These are phyloP conservation scores for Capsicum rhomboideum DNA, from an alignment of 257 asterid species.

Conservation along the genomic window DNA sequence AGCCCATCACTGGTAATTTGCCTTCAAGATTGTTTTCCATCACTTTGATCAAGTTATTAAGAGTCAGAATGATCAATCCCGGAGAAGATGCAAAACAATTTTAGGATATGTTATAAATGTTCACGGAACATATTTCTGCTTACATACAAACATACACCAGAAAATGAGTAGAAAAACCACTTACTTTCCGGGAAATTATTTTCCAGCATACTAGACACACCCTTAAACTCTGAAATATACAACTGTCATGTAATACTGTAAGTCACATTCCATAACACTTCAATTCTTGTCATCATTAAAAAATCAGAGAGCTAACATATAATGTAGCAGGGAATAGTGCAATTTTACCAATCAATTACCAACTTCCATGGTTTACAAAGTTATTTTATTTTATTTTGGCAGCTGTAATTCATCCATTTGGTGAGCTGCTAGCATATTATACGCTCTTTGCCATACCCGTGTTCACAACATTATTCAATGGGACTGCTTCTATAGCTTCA, in stretches of 20 bases:
- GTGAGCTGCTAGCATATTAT: constrained; percentile 66
- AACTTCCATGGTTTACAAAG: not conserved
- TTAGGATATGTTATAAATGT: not conserved
- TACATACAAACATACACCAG: not conserved
- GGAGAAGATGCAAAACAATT: not conserved
- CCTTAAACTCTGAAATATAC: not conserved
- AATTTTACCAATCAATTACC: not conserved
- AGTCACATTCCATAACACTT: not conserved
- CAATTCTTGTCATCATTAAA: not conserved
- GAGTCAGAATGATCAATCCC: not conserved
- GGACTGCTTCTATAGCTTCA: constrained; percentile 37
- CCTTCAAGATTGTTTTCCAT: not conserved
- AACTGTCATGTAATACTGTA: not conserved
- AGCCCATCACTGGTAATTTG: constrained; percentile 57
- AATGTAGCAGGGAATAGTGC: not conserved
- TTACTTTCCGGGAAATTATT: no score
- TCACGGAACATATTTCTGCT: not conserved
- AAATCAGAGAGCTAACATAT: not conserved
- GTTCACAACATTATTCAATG: constrained; percentile 24
- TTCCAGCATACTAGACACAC: no score
- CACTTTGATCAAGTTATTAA: not conserved
- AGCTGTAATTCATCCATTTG: constrained; percentile 94
- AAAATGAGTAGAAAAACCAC: not conserved
- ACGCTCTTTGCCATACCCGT: constrained; percentile 50
- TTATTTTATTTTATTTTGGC: constrained; percentile 8